These are phyloP conservation scores for Xanthoconium separans DNA, from an alignment of 1,284 basidiomycete genomes.

Conservation along the genomic window DNA sequence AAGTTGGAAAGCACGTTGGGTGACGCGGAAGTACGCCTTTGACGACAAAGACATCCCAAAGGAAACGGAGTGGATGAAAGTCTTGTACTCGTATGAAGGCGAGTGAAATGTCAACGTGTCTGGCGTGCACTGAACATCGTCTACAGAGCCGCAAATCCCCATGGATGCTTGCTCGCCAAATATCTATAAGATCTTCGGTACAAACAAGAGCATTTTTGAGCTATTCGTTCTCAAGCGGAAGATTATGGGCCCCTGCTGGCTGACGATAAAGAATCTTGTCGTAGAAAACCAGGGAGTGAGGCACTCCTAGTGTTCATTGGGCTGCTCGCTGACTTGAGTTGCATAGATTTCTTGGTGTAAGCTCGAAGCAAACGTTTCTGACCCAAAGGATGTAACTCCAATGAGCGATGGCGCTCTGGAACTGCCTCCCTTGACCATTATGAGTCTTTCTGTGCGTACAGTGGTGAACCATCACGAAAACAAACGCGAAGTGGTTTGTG, in stretches of 20 bases:
- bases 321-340: slow-evolving; percentile 1
- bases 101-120: slow-evolving; percentile 20
- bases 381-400: slow-evolving; percentile 89
- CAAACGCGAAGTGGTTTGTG: slow-evolving; percentile 90
- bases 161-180: slow-evolving; percentile 76
- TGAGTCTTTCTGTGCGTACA: slow-evolving; percentile 88
- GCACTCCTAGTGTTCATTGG: slow-evolving; percentile 27
- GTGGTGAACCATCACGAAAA: slow-evolving; percentile 95
- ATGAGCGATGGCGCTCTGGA: slow-evolving; percentile 81
- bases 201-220: slow-evolving; percentile 92
- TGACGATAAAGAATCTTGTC: slow-evolving; percentile 76
- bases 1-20: slow-evolving; percentile 79
- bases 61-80: slow-evolving; percentile 87
- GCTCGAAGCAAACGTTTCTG: slow-evolving; percentile 81
- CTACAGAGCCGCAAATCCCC: slow-evolving; percentile 61
- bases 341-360: slow-evolving; percentile 91
- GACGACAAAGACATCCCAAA: slow-evolving; percentile 83
- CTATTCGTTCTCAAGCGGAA: slow-evolving; percentile 93
- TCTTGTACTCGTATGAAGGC: slow-evolving; percentile 85
- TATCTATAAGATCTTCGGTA: slow-evolving; percentile 89
- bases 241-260: slow-evolving; percentile 99
- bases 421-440: slow-evolving; percentile 86
- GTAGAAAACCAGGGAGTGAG: slow-evolving; percentile 76
- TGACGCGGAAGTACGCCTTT: slow-evolving; percentile 92
- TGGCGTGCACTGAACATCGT: neutral